Evolutionary conservation across 257 asterid genomes (phyloP).

Genomic region (Solanum boliviense): DNA sequence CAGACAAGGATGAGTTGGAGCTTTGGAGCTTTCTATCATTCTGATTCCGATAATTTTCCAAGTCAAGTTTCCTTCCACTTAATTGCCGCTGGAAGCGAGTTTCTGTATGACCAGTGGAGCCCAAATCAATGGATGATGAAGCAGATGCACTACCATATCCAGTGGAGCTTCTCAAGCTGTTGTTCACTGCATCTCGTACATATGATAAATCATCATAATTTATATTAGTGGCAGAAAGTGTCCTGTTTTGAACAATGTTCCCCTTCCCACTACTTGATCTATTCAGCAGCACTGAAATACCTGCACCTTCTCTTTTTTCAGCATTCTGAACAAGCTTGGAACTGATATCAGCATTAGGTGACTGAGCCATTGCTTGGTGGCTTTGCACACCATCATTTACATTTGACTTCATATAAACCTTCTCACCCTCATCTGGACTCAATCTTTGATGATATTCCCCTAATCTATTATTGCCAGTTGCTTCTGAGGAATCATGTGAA

Average conservation of each 20-base stretch:
- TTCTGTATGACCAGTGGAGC: slow-evolving; percentile 49
- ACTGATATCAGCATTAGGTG: slow-evolving; percentile 11
- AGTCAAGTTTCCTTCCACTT: slow-evolving; percentile 61
- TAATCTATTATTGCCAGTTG: slow-evolving; percentile 17
- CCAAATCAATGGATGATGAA: slow-evolving; percentile 80
- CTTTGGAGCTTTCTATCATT: slow-evolving; percentile 45
- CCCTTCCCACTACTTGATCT: slow-evolving; percentile 48
- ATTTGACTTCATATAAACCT: not conserved
- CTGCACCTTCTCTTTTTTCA: slow-evolving; percentile 53
- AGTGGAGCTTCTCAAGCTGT: slow-evolving; percentile 70
- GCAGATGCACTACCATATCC: slow-evolving; percentile 64
- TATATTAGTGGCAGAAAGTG: slow-evolving; percentile 58
- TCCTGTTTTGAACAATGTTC: slow-evolving; percentile 62
- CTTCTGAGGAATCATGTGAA: slow-evolving; percentile 21
- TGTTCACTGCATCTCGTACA: slow-evolving; percentile 55
- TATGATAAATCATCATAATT: slow-evolving; percentile 72
- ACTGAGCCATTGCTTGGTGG: slow-evolving; percentile 18
- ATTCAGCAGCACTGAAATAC: slow-evolving; percentile 67
- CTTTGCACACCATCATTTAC: slow-evolving; percentile 20
- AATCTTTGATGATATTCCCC: slow-evolving; percentile 15
- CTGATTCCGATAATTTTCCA: slow-evolving; percentile 52
- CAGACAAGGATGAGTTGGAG: slow-evolving; percentile 68
- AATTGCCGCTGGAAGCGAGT: slow-evolving; percentile 44
- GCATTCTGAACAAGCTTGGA: slow-evolving; percentile 22
- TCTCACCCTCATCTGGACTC: slow-evolving; percentile 12